These are phyloP conservation scores for Linanthus parryae DNA, from an alignment of 148 eudicot genomes.

Conservation along the genomic window DNA sequence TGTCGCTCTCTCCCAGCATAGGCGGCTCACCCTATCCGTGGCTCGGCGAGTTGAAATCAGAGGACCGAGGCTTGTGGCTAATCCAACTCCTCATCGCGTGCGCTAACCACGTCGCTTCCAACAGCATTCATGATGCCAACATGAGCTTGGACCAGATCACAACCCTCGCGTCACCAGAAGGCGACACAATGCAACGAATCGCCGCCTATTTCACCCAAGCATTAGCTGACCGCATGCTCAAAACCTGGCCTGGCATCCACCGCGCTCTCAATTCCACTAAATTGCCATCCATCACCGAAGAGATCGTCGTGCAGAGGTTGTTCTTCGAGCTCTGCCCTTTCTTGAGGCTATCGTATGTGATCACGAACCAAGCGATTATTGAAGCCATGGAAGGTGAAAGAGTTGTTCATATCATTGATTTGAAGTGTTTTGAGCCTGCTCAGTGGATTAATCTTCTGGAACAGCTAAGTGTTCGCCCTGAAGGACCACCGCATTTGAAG, in stretches of 20 bases:
- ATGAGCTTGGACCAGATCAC: conserved; percentile 48
- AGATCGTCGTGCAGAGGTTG: conserved; percentile 34
- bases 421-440: conserved; percentile 57
- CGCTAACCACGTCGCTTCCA: conserved; percentile 51
- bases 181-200: conserved; percentile 75
- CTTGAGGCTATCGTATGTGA: conserved; percentile 43
- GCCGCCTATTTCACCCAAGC: conserved; percentile 73
- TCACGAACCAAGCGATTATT: conserved; percentile 64
- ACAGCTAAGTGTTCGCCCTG: conserved; percentile 37
- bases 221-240: conserved; percentile 62
- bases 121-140: conserved; percentile 49
- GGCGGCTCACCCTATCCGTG: conserved; percentile 54
- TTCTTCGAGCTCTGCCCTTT: conserved; percentile 65
- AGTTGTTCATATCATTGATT: conserved; percentile 69
- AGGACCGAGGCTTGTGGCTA: conserved; percentile 59
- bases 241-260: conserved; percentile 53
- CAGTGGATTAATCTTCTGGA: conserved; percentile 68
- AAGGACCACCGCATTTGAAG: conserved; percentile 69
- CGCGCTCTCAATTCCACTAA: conserved; percentile 60
- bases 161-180: conserved; percentile 52
- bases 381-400: conserved; percentile 78
- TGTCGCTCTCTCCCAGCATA: conserved; percentile 55
- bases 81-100: conserved; percentile 55
- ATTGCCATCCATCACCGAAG: conserved; percentile 32
- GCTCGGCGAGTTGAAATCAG: conserved; percentile 56